Conservation (phyloP, 2,329 filamentous ascomycete genomes). For the Microdochium trichocladiopsis region DNA sequence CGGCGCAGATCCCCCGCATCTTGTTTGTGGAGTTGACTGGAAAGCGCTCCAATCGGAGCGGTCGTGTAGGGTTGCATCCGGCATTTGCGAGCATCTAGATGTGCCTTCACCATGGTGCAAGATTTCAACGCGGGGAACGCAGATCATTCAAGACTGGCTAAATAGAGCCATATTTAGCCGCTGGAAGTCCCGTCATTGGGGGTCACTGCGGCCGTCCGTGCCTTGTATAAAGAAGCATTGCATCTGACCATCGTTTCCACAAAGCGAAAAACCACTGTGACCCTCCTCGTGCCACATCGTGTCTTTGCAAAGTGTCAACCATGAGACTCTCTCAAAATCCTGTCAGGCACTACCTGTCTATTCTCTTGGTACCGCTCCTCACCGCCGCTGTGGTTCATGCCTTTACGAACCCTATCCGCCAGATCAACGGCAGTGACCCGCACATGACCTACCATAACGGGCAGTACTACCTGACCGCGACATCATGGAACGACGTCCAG, state of each 20-base stretch:
- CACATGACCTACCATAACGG: neutral
- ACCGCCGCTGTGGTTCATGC: neutral
- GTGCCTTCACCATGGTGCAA: neutral
- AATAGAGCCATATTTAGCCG: too few relatives aligned
- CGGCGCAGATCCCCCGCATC: too few relatives aligned
- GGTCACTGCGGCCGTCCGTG: too few relatives aligned
- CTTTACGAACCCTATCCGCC: neutral
- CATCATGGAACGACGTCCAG: constrained; percentile 9
- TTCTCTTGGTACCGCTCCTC: neutral
- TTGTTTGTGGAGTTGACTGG: too few relatives aligned
- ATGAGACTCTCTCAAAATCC: too few relatives aligned
- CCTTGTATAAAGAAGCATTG: too few relatives aligned
- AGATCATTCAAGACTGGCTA: too few relatives aligned
- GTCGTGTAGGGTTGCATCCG: neutral
- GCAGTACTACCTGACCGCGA: constrained; percentile 10
- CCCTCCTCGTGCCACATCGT: too few relatives aligned
- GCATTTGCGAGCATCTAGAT: neutral
- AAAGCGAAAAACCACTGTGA: too few relatives aligned
- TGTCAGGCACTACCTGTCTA: neutral
- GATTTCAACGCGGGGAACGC: neutral
- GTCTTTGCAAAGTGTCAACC: neutral
- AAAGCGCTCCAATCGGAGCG: neutral
- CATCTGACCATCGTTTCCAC: too few relatives aligned
- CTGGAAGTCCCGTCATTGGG: too few relatives aligned
- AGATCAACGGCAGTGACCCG: neutral